Percentiles rank a stretch among this genome's conserved stretches.
Evolutionary conservation across 2,329 filamentous ascomycete species (phyloP).

Genomic region (Talaromyces sp.): DNA sequence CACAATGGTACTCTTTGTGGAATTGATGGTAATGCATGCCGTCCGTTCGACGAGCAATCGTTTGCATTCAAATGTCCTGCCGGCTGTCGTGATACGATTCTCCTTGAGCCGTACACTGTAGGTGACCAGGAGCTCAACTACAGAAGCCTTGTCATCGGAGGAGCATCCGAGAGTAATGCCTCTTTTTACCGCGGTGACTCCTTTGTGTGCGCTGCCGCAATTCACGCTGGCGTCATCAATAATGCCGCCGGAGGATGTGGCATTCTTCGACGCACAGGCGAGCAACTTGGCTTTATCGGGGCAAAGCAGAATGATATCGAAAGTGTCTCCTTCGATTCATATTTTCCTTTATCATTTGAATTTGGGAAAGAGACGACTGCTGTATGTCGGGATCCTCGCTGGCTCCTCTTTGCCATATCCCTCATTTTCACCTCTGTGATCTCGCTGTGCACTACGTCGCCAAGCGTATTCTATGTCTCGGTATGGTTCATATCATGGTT

Average conservation of each 20-base stretch:
- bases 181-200: conserved; percentile 58
- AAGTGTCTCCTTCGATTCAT: conserved; percentile 53
- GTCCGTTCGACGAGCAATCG: conserved; percentile 53
- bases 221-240: conserved; percentile 57
- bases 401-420: conserved; percentile 56
- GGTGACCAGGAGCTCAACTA: conserved; percentile 55
- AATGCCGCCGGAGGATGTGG: conserved; percentile 56
- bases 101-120: conserved; percentile 56
- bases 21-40: conserved; percentile 55
- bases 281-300: conserved; percentile 47
- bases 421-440: conserved; percentile 53
- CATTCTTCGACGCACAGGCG: conserved; percentile 52
- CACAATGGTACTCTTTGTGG: conserved; percentile 48
- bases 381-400: conserved; percentile 55
- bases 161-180: conserved; percentile 42
- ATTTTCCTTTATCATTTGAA: conserved; percentile 57
- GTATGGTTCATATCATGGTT: conserved; percentile 57
- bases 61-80: conserved; percentile 59
- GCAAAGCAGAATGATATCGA: conserved; percentile 49
- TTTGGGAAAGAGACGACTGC: conserved; percentile 44
- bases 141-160: conserved; percentile 53
- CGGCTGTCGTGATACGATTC: conserved; percentile 50
- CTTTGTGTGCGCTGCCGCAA: conserved; percentile 58
- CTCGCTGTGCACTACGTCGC: conserved; percentile 55
- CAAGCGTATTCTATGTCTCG: conserved; percentile 55